Conservation (phyloP, 139 green algal species). For the Cymbomonas tetramitiformis region DNA sequence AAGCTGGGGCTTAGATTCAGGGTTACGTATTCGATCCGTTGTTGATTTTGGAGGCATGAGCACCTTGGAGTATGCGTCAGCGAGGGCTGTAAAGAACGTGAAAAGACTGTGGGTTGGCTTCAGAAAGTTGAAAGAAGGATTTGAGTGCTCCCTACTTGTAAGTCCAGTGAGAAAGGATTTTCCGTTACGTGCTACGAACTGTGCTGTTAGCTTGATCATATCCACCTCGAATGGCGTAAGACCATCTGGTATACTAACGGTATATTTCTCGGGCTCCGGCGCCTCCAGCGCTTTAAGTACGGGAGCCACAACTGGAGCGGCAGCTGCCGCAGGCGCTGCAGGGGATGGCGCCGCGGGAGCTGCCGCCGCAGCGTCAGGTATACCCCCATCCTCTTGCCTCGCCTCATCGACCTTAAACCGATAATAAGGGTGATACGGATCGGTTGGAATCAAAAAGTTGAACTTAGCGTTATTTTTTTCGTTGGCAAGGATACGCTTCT, state of each 20-base stretch:
- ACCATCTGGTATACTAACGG: conserved; percentile 71
- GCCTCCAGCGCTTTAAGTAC: conserved; percentile 49
- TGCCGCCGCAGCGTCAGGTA: conserved; percentile 13
- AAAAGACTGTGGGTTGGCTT: conserved; percentile 88
- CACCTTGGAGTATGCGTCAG: conserved; percentile 79
- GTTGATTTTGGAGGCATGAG: conserved; percentile 76
- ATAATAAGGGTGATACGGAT: conserved; percentile 96
- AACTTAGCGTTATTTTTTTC: conserved; percentile 93
- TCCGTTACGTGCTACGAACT: conserved; percentile 88
- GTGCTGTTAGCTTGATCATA: conserved; percentile 83
- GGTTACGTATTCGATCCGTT: conserved; percentile 40
- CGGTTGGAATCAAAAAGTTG: conserved; percentile 75
- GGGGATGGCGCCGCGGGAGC: conserved; percentile 5
- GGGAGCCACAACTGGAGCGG: conserved; percentile 12
- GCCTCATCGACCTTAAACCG: conserved; percentile 52
- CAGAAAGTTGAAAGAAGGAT: conserved; percentile 82
- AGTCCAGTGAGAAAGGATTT: conserved; percentile 56
- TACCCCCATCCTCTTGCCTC: conserved; percentile 20
- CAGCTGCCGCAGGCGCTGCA: too few species aligned
- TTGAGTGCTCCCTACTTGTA: conserved; percentile 57
- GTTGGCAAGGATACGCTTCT: conserved; percentile 75
- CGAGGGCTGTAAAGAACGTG: conserved; percentile 78
- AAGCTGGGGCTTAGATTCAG: conserved; percentile 33
- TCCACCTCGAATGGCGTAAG: conserved; percentile 74
- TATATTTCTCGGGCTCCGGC: conserved; percentile 78